Percentiles rank a stretch among this genome's conserved stretches.
Evolutionary conservation across 495 filamentous ascomycete genomes (phyloP).

Genomic region (Cudoniella acicularis): DNA sequence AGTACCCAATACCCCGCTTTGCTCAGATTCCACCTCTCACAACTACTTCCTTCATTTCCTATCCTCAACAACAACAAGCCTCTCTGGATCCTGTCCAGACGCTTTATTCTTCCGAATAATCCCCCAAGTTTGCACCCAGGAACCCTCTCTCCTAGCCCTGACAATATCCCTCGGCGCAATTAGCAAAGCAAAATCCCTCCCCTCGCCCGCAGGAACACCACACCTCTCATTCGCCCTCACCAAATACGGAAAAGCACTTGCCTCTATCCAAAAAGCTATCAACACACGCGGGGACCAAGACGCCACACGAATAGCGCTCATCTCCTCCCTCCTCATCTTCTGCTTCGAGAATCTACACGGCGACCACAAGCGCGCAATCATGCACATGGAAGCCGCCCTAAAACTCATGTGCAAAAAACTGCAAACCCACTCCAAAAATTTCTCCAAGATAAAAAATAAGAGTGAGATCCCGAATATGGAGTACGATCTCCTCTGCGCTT

Average conservation of each 20-base stretch:
- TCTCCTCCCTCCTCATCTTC: constrained; percentile 12
- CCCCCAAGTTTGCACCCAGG: constrained; percentile 52
- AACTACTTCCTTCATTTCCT: constrained; percentile 55
- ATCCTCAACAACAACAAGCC: constrained; percentile 46
- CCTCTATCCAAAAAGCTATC: constrained; percentile 1
- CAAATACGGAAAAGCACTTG: constrained; percentile 6
- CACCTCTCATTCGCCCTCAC: constrained; percentile 5
- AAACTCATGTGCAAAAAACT: constrained; percentile 19
- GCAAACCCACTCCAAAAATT: background rate
- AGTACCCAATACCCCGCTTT: background rate
- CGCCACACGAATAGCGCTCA: constrained; percentile 4
- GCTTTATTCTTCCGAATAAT: constrained; percentile 53
- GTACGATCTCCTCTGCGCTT: constrained; percentile 48
- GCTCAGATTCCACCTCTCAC: constrained; percentile 12
- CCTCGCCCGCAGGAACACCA: background rate
- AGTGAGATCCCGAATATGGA: constrained; percentile 1
- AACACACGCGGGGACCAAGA: background rate
- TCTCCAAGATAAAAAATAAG: background rate
- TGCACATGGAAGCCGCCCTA: constrained; percentile 9
- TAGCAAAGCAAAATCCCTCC: constrained; percentile 37
- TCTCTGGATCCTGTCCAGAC: constrained; percentile 55
- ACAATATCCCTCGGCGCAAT: constrained; percentile 59
- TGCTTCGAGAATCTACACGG: constrained; percentile 14
- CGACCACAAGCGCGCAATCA: background rate
- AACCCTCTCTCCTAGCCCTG: constrained; percentile 57